Evolutionary conservation across 139 green algal species (phyloP).

Genomic region (Parachlorella kessleri): DNA sequence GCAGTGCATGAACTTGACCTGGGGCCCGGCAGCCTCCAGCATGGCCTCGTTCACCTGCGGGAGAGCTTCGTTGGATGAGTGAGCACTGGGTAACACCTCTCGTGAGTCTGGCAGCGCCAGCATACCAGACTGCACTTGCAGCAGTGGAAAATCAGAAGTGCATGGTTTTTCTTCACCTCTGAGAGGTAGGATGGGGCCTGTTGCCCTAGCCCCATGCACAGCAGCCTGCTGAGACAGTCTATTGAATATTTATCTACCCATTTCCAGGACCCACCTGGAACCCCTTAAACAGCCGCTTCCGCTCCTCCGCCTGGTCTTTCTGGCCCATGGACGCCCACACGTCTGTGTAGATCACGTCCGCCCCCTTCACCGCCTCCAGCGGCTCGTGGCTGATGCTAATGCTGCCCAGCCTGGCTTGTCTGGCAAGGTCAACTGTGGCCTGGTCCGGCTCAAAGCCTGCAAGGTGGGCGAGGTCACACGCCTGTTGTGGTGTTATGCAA

Average conservation of each 20-base stretch:
- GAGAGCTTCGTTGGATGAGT: too few species aligned
- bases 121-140: neutral
- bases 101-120: neutral
- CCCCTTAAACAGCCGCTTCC: slow-evolving; percentile 80
- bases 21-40: slow-evolving; percentile 84
- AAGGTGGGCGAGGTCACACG: neutral
- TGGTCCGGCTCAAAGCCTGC: slow-evolving; percentile 87
- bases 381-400: slow-evolving; percentile 70
- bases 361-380: slow-evolving; percentile 83
- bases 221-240: too few species aligned
- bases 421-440: slow-evolving; percentile 72
- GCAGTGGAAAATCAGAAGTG: slow-evolving; percentile 1
- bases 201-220: too few species aligned
- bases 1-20: slow-evolving; percentile 98
- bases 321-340: slow-evolving; percentile 99
- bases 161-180: too few species aligned
- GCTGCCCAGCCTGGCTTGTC: slow-evolving; percentile 53
- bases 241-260: too few species aligned
- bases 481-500: too few species aligned
- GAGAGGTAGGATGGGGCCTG: too few species aligned
- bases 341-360: slow-evolving; percentile 98
- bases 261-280: slow-evolving; percentile 94
- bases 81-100: too few species aligned
- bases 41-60: slow-evolving; percentile 87
- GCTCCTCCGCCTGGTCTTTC: slow-evolving; percentile 91